Evolutionary conservation across 129 eudicot genomes (phyloP).

Genomic region (Escallonia herrerae): DNA sequence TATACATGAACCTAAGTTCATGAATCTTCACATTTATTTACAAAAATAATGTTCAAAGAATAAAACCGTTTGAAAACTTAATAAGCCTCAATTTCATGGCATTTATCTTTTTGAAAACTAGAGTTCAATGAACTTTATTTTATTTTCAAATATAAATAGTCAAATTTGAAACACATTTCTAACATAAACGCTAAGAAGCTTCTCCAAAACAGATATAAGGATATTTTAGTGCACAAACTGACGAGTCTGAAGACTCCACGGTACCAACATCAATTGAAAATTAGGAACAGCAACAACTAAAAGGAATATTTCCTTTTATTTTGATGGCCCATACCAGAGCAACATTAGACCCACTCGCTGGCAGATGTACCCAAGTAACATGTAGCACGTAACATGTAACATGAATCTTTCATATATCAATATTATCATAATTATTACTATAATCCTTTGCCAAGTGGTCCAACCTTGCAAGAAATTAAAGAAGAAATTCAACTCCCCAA

Average conservation of each 20-base stretch:
- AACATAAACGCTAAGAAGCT: slow-evolving; percentile 11
- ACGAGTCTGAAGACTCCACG: slow-evolving; percentile 15
- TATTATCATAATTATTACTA: background rate
- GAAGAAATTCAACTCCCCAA: slow-evolving; percentile 8
- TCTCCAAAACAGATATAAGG: background rate
- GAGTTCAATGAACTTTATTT: too few relatives aligned
- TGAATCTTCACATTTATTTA: too few relatives aligned
- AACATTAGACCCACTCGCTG: slow-evolving; percentile 22
- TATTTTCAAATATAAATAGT: too few relatives aligned
- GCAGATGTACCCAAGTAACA: slow-evolving; percentile 13
- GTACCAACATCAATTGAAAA: slow-evolving; percentile 2
- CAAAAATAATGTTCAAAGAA: too few relatives aligned
- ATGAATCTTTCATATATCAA: slow-evolving; percentile 24
- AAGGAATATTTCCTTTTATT: slow-evolving; percentile 16
- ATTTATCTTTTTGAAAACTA: too few relatives aligned
- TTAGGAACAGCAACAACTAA: background rate
- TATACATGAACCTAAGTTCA: too few relatives aligned
- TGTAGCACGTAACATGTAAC: slow-evolving; percentile 41
- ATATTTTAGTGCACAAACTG: slow-evolving; percentile 1
- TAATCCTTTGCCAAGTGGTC: slow-evolving; percentile 15
- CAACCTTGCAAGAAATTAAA: slow-evolving; percentile 18
- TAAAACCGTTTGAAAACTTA: too few relatives aligned
- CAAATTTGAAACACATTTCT: too few relatives aligned
- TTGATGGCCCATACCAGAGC: slow-evolving; percentile 27
- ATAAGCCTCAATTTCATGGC: too few relatives aligned